Evolutionary conservation across 2,329 filamentous ascomycete species (phyloP).

Genomic region (Oidium heveae): DNA sequence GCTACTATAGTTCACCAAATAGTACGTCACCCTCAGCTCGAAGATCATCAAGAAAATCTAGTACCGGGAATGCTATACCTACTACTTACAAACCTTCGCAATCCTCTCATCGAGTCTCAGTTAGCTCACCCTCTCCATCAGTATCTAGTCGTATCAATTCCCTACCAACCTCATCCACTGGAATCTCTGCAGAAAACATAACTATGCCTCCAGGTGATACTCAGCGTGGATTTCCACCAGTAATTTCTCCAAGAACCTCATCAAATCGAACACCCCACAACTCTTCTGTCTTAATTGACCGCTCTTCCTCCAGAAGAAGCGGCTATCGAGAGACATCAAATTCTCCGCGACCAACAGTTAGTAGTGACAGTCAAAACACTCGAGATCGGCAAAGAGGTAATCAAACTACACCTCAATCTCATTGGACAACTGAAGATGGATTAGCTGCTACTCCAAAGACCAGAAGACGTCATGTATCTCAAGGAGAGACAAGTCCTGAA

Average conservation of each 20-base stretch:
- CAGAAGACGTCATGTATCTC: conserved; percentile 21
- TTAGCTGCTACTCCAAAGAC: conserved; percentile 18
- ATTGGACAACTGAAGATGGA: conserved; percentile 15
- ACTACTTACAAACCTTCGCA: conserved; percentile 8
- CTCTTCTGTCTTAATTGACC: conserved; percentile 12
- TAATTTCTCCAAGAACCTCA: conserved; percentile 60
- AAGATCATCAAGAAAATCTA: conserved; percentile 25
- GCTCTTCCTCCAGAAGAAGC: conserved; percentile 8
- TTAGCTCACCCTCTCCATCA: conserved; percentile 5
- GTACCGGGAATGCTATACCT: conserved; percentile 21
- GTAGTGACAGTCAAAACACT: conserved; percentile 8
- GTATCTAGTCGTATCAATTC: conserved; percentile 9
- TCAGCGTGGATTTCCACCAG: conserved; percentile 37
- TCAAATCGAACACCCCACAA: conserved; percentile 29
- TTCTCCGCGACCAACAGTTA: conserved; percentile 5
- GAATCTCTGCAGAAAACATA: conserved; percentile 15
- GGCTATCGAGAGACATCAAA: conserved; percentile 8
- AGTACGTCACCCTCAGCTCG: conserved; percentile 23
- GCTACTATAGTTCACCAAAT: conserved; percentile 20
- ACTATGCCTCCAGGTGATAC: conserved; percentile 19
- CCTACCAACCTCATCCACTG: conserved; percentile 14
- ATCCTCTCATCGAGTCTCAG: conserved; percentile 11
- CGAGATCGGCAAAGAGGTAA: conserved; percentile 15
- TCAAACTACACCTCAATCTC: conserved; percentile 16
- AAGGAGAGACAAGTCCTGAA: conserved; percentile 19